A percentile compares a stretch with the other conserved stretches of the same genome.
Conservation (phyloP, 108 stramenopile genomes). For the Licmophora abbreviata region DNA sequence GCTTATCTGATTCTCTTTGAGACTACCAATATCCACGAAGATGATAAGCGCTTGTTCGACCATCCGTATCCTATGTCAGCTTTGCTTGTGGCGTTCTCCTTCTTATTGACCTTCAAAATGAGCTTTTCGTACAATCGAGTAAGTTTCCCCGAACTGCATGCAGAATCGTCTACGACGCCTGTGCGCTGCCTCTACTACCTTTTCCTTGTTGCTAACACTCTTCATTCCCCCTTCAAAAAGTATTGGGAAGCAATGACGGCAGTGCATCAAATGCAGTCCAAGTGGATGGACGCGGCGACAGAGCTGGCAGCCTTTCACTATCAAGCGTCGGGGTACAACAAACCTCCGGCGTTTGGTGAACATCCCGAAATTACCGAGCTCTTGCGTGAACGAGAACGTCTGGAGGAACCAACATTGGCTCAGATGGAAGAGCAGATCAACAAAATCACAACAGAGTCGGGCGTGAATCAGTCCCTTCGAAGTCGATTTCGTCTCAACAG, state of each 20-base stretch:
- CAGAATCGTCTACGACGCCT: too few relatives aligned
- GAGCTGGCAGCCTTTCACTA: constrained; percentile 62
- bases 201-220: too few relatives aligned
- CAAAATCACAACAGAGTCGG: neutral
- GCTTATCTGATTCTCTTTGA: constrained; percentile 15
- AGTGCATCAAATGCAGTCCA: constrained; percentile 60
- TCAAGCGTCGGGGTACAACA: constrained; percentile 39
- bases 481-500: too few relatives aligned
- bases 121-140: constrained; percentile 44
- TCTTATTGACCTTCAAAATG: constrained; percentile 51
- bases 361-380: constrained; percentile 24
- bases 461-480: neutral
- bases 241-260: constrained; percentile 69
- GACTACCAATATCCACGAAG: neutral
- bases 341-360: constrained; percentile 60
- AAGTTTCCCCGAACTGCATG: too few relatives aligned
- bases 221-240: too few relatives aligned
- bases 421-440: constrained; percentile 8
- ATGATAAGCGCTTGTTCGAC: constrained; percentile 5
- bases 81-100: constrained; percentile 48
- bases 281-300: constrained; percentile 60
- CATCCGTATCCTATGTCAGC: constrained; percentile 67
- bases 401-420: constrained; percentile 4
- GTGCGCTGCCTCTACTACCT: too few relatives aligned
- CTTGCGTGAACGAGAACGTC: constrained; percentile 17